A percentile compares a stretch with the other conserved stretches of the same genome.
Evolutionary conservation across 768 basidiomycete species (phyloP).

Genomic region (Strobilomyces confusus): DNA sequence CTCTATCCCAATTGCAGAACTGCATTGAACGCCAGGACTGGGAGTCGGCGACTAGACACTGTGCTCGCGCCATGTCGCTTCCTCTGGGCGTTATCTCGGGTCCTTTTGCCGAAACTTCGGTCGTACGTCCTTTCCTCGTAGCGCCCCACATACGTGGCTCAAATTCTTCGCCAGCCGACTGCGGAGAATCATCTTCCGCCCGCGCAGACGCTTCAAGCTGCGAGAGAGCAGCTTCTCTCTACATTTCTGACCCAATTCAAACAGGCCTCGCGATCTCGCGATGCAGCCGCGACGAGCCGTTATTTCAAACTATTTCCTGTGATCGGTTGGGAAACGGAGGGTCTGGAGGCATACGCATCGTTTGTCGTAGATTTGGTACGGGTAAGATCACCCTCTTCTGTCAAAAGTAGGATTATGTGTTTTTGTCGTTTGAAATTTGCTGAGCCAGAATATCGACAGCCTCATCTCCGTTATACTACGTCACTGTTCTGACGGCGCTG

Average conservation of each 20-base stretch:
- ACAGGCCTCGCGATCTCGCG: slow-evolving; percentile 72
- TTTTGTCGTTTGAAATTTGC: slow-evolving; percentile 5
- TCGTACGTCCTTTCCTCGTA: slow-evolving; percentile 51
- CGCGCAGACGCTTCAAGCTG: slow-evolving; percentile 70
- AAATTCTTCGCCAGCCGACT: slow-evolving; percentile 62
- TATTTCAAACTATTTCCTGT: slow-evolving; percentile 97
- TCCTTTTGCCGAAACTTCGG: slow-evolving; percentile 79
- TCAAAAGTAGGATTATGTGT: slow-evolving; percentile 62
- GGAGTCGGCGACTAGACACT: slow-evolving; percentile 92
- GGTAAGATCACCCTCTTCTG: slow-evolving; percentile 68
- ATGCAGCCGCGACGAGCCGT: slow-evolving; percentile 83
- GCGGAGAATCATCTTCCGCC: slow-evolving; percentile 85
- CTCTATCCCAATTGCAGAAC: slow-evolving; percentile 51
- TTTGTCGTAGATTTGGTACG: slow-evolving; percentile 92
- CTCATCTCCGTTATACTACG: slow-evolving; percentile 89
- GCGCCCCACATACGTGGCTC: neutral
- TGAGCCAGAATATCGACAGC: slow-evolving; percentile 43
- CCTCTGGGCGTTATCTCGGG: slow-evolving; percentile 76
- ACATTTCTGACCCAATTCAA: slow-evolving; percentile 81
- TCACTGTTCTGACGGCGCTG: slow-evolving; percentile 83
- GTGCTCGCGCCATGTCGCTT: slow-evolving; percentile 85
- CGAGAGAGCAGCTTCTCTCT: slow-evolving; percentile 68
- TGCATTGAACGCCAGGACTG: slow-evolving; percentile 84
- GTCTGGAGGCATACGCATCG: slow-evolving; percentile 85
- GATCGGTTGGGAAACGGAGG: slow-evolving; percentile 91